Percentiles rank a stretch among this genome's conserved stretches.
phyloP scores from a whole-genome alignment of 148 eudicot species.

The Cornus controversa region DNA sequence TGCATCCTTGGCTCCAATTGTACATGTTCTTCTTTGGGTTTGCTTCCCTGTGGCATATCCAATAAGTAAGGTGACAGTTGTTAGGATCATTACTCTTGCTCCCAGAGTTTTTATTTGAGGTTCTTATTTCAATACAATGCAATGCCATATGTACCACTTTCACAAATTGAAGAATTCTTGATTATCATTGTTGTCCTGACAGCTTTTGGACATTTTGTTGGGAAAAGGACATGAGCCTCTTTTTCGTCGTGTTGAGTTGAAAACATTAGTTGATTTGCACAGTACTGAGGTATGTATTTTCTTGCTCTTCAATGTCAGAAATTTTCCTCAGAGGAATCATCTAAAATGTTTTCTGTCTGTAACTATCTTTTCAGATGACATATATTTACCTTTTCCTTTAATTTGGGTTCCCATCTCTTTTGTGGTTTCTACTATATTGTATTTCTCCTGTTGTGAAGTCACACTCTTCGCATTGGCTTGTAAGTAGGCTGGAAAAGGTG shows the following conservation, averaged over 20 bases:
- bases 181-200: conserved; percentile 5
- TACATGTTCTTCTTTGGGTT: conserved; percentile 56
- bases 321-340: not conserved
- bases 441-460: not conserved
- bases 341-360: not conserved
- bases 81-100: not conserved
- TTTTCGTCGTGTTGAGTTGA: conserved; percentile 58
- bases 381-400: too few species aligned
- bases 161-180: not conserved
- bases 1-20: conserved; percentile 53
- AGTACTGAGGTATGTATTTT: conserved; percentile 41
- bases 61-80: conserved; percentile 61
- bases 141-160: not conserved
- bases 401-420: too few species aligned
- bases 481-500: conserved; percentile 68
- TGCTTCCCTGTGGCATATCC: conserved; percentile 71
- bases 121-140: not conserved
- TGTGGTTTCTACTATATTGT: not conserved
- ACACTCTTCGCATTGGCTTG: not conserved
- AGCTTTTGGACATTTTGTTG: conserved; percentile 55
- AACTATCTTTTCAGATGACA: too few species aligned
- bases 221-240: conserved; percentile 52
- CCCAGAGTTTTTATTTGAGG: too few species aligned
- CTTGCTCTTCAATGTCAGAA: not conserved
- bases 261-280: conserved; percentile 63